Percentiles rank a stretch among this genome's conserved stretches.
Evolutionary conservation across 1,139 yeast species (phyloP).

Genomic region (Candida sp.): DNA sequence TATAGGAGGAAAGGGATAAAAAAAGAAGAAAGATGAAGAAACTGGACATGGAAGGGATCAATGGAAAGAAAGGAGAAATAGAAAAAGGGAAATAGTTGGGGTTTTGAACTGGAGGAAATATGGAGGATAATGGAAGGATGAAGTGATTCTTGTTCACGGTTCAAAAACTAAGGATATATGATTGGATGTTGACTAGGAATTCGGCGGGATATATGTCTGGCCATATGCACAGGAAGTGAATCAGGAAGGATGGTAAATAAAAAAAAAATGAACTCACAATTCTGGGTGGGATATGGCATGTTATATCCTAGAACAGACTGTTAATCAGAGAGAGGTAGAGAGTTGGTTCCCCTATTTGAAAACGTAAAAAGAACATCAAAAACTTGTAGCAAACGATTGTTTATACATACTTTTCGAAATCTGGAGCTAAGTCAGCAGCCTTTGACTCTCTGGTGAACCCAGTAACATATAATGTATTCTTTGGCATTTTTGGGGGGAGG

Average conservation of each 20-base stretch:
- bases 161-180: too few species aligned
- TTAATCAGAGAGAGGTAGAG: neutral
- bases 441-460: constrained; percentile 64
- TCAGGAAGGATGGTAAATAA: neutral
- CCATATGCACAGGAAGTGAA: neutral
- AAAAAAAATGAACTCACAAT: neutral
- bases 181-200: constrained; percentile 1
- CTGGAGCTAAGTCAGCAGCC: constrained; percentile 71
- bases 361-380: constrained; percentile 6
- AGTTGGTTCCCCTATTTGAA: too few species aligned
- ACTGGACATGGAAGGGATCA: constrained; percentile 6
- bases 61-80: constrained; percentile 7
- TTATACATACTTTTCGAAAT: constrained; percentile 66
- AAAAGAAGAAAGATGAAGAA: constrained; percentile 2
- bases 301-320: neutral
- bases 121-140: constrained; percentile 6
- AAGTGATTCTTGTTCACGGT: too few species aligned
- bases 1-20: neutral
- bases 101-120: constrained; percentile 5
- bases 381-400: neutral
- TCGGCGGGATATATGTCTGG: neutral
- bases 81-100: constrained; percentile 4
- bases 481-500: constrained; percentile 53
- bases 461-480: constrained; percentile 63
- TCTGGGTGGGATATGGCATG: neutral